Evolutionary conservation across 1,139 yeast species (phyloP), one percentile per base, ranked within the genome.

Genomic region (Hansenula sp.): DNA sequence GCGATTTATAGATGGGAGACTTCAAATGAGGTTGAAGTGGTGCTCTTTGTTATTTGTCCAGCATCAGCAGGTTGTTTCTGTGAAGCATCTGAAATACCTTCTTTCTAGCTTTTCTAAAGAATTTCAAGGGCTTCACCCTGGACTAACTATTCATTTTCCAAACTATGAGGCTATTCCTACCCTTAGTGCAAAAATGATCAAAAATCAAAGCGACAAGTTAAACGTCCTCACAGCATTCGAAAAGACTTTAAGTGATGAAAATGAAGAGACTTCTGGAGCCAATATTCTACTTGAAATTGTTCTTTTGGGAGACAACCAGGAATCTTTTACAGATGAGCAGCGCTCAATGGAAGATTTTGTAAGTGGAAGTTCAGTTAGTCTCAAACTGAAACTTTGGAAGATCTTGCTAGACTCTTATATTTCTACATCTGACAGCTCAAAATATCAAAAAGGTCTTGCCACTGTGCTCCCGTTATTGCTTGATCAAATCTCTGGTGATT

Each of bases 351-450:
- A 71, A 21, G 60, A 65, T 16, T 88, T 88, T 52, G 66, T 92
- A 18, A 64, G 66, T 2, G 66, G 67, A 13, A 79, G 95, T 0
- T 77, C 92, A 0, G 67, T 83, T 18, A 82, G 79, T 29, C 73
- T 89, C 61, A 77, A 75, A 42, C 64, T 88, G 29, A 79, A 79
- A 42, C 64, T 92, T 3, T 90, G 97, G 97, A 76, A 77, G 35
- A 70, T 86, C 20, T 65, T 92, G 16, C 70, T 87, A 32, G 77
- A 75, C 47, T 76, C 76, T 41, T 88, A 86, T 52, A 62, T 68
- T 9, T 66, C 63, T 12, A 59, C 64, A 6, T 61, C 68, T 0
- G 66, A 76, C 35, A 44, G 66, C 13, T 51, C 51, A 0, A 67
- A 70, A 30, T 68, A 78, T 30, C 69, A 76, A 41, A 55, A 58